These are phyloP conservation scores for Exophiala dermatitidis DNA, from an alignment of 2,329 filamentous ascomycete genomes.

Conservation along the genomic window DNA sequence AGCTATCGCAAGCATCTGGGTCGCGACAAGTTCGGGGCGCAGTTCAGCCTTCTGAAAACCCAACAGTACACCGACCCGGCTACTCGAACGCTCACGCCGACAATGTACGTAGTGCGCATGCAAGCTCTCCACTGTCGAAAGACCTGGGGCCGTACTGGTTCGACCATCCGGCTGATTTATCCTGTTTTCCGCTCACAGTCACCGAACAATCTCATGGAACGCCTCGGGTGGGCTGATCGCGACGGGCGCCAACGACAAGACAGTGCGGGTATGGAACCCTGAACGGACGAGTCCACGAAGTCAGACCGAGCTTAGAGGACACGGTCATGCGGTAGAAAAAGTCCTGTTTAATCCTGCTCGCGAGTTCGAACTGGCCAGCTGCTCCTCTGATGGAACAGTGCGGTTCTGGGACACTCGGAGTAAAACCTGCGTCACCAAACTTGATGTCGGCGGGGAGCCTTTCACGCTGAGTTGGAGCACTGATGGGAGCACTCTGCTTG, in stretches of 20 bases:
- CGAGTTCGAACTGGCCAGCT: slow-evolving; percentile 45
- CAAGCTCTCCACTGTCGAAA: not conserved
- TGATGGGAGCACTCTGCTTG: slow-evolving; percentile 42
- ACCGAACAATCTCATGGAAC: slow-evolving; percentile 83
- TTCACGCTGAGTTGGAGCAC: slow-evolving; percentile 45
- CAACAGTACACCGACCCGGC: slow-evolving; percentile 62
- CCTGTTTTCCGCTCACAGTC: slow-evolving; percentile 38
- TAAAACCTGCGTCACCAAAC: slow-evolving; percentile 41
- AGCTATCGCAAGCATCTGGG: slow-evolving; percentile 39
- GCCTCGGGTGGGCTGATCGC: slow-evolving; percentile 76
- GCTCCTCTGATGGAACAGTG: slow-evolving; percentile 44
- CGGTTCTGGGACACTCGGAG: slow-evolving; percentile 46
- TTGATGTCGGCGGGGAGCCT: slow-evolving; percentile 45
- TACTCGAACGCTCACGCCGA: slow-evolving; percentile 48
- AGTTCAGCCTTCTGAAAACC: slow-evolving; percentile 62
- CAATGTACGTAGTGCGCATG: slow-evolving; percentile 45
- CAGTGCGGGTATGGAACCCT: slow-evolving; percentile 84
- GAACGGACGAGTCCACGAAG: slow-evolving; percentile 42
- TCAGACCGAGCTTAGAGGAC: slow-evolving; percentile 44
- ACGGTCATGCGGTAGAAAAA: slow-evolving; percentile 43
- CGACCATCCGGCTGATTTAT: slow-evolving; percentile 24
- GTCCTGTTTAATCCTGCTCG: slow-evolving; percentile 44
- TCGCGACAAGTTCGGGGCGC: slow-evolving; percentile 61
- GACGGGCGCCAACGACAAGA: slow-evolving; percentile 80
- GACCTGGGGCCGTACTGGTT: not conserved